phyloP scores from a whole-genome alignment of 148 eudicot species.

The Limonium bicolor region DNA sequence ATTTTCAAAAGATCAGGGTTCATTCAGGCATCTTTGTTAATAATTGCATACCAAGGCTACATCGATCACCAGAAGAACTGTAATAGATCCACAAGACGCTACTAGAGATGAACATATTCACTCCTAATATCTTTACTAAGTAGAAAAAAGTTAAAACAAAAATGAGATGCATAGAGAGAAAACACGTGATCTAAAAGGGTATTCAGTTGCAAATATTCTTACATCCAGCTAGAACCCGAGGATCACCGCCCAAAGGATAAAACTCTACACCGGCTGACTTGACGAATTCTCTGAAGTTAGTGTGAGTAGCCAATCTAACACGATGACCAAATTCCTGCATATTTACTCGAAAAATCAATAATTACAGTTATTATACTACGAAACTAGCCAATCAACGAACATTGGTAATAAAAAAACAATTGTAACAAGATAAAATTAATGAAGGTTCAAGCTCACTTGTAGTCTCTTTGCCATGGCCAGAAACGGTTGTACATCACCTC shows the following conservation, averaged over 20 bases:
- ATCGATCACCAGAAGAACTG: no score
- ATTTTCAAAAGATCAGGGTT: no score
- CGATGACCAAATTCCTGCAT: conserved; percentile 87
- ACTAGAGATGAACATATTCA: no score
- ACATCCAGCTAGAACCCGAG: conserved; percentile 85
- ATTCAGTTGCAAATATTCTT: conserved; percentile 16
- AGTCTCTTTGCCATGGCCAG: conserved; percentile 74
- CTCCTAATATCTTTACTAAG: no score
- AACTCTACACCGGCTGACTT: conserved; percentile 84
- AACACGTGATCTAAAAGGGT: no score
- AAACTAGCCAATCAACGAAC: background rate
- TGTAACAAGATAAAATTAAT: background rate
- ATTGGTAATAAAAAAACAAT: background rate
- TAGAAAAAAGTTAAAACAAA: no score
- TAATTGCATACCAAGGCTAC: no score
- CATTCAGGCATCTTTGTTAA: no score
- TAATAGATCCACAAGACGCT: no score
- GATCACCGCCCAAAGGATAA: conserved; percentile 94
- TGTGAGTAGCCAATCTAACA: conserved; percentile 91
- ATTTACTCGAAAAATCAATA: conserved; percentile 5
- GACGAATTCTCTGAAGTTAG: conserved; percentile 56
- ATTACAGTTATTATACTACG: conserved; percentile 1
- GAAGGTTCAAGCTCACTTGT: conserved; percentile 29
- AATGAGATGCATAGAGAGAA: no score
- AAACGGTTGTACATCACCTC: conserved; percentile 97